Evolutionary conservation across 495 filamentous ascomycete species (phyloP), one percentile per base, ranked within the genome.

Genomic region (Penicillium coprophilum): DNA sequence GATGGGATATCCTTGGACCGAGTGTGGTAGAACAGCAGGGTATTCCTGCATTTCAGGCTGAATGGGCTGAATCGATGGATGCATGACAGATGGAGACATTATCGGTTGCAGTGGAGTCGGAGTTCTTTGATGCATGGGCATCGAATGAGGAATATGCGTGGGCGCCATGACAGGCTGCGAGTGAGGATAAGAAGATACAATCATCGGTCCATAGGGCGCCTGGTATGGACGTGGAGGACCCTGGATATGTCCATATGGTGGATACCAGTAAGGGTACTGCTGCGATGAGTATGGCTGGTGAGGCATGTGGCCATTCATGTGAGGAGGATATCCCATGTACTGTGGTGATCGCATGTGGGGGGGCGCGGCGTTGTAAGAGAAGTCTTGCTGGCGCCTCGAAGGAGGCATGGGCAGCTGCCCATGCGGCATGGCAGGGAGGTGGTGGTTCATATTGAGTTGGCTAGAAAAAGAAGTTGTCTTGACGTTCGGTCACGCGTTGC

Each of bases 401-500:
- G 73, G 69, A 45, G 76, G 75, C 66, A 82, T 76, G 38, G 80
- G 77, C 52, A 79, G 77, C 71, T 80, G 80, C 73, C 78, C 78
- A 73, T 79, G 80, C 60, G 78, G 74, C 71, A 81, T 73, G 50
- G 75, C 71, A 60, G 80, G 74, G 65, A 80, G 62, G 63, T 82
- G 77, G 62, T 79, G 76, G 67, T 82, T 84, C 77, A 84, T 84
- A 69, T 73, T 76, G 73, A 73, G 67, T 62, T 64, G 70, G 65
- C 70, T 70, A 49, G 59, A 67, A 55, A 62, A 57, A 65, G 53
- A 66, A 51, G 34, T 71, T 69, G 74, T 66, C 69, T 74, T 69
- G 64, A 71, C 67, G 55, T 68, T 71, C 53, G 71, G 58, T 69
- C 72, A 74, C 72, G 70, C 71, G 68, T 72, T 73, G 65, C 72